A percentile compares a stretch with the other conserved stretches of the same genome.
These are phyloP conservation scores for Vaccinium myrtillus DNA, from an alignment of 148 eudicot genomes.

Conservation along the genomic window DNA sequence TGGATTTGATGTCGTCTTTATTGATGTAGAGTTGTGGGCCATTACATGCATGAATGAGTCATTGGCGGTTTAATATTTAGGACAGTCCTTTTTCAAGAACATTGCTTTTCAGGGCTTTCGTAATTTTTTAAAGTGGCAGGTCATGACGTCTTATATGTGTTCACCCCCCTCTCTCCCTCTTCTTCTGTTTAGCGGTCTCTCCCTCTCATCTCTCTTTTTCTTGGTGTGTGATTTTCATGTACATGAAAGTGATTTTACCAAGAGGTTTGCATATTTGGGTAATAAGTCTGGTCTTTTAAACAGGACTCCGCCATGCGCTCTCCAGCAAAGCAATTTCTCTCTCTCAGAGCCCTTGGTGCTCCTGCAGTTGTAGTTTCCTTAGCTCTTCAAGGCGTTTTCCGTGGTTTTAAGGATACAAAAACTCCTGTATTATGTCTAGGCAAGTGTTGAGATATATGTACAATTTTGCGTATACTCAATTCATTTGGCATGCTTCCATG, in stretches of 20 bases:
- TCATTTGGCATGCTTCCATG: not conserved
- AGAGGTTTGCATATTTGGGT: not conserved
- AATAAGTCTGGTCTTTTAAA: not conserved
- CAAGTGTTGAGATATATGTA: conserved; percentile 26
- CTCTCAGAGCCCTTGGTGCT: conserved; percentile 90
- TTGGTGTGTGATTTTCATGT: not conserved
- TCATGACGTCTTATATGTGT: not conserved
- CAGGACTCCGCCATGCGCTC: conserved; percentile 84
- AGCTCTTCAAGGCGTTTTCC: conserved; percentile 94
- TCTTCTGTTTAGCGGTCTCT: not conserved
- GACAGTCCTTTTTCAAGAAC: not conserved
- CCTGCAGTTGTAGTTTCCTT: conserved; percentile 91
- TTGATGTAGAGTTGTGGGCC: not conserved
- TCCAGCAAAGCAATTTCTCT: conserved; percentile 69
- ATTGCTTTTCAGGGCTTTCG: not conserved
- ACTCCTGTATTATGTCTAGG: conserved; percentile 93
- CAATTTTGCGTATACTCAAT: not conserved
- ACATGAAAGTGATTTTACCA: not conserved
- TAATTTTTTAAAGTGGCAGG: not conserved
- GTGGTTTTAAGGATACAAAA: conserved; percentile 98
- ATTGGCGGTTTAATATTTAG: not conserved
- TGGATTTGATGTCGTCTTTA: not conserved
- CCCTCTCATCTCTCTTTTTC: not conserved
- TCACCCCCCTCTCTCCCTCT: not conserved
- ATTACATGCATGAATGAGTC: not conserved